Base-by-base conservation (phyloP, 2,329 filamentous ascomycete species). In the Chrysoporthe deuterocubensis region DNA sequence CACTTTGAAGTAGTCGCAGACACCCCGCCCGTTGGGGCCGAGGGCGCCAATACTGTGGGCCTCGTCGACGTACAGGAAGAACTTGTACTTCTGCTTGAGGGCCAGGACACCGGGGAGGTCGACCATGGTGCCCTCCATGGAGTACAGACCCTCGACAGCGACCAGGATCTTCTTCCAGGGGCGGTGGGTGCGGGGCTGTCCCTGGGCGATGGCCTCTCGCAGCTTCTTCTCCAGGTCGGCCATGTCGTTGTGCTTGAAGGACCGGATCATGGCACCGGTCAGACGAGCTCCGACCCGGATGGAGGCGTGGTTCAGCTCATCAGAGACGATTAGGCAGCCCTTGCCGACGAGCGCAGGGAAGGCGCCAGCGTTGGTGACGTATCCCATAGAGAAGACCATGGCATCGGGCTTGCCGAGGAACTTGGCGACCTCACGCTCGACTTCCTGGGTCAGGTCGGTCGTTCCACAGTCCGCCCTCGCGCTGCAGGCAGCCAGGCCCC, bases 121-220 rank as follows among this genome's bases (percentile, higher is more conserved):
- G 80, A 93, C 96, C 92, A 99, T 97, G 72, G 94, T 97, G 61
- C 96, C 96, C 82, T 99, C 96, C 96, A 99, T 99, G 0, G 95
- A 98, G 85, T 99, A 99, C 26, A 99, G 87, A 73, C 96, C 96
- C 79, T 99, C 96, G 48, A 99, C 93, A 48, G 95, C 94, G 57
- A 99, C 92, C 63, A 99, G 80, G 69, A 99, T 98, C 88, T 98
- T 99, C 86, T 97, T 97, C 96, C 96, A 99, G 1, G 96, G 96
- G 42, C 96, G 92, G 80, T 99, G 96, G n/a, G 95, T 99, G 72
- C 96, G 92, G 64, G 96, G 96, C 78, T 99, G 96, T 57, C 96
- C 96, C 81, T 98, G 95, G 16, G 95, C 94, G 76, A 99, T 98
- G 72, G 90, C 92, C 77, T 98, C 94, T 54, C 96, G 91, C 7